Evolutionary conservation across 768 basidiomycete genomes (phyloP).

Genomic region (Rhizopogon salebrosus): DNA sequence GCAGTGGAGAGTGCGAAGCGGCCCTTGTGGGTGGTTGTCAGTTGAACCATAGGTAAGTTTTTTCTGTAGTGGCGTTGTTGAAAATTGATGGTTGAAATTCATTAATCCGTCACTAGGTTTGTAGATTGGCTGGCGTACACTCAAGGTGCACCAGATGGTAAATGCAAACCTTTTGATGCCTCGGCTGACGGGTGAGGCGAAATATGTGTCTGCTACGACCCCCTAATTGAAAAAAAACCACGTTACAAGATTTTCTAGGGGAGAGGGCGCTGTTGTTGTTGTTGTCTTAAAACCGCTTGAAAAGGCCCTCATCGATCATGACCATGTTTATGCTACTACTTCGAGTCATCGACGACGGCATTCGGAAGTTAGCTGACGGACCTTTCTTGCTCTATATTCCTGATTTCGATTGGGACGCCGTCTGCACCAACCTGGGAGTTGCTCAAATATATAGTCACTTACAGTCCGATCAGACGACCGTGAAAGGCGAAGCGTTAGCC

Average conservation of each 20-base stretch:
- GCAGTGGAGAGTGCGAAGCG: slow-evolving; percentile 39
- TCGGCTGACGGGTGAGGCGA: slow-evolving; percentile 35
- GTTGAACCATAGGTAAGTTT: slow-evolving; percentile 33
- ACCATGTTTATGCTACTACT: slow-evolving; percentile 37
- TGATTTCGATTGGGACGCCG: slow-evolving; percentile 25
- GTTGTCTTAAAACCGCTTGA: slow-evolving; percentile 37
- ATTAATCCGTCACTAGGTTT: slow-evolving; percentile 20
- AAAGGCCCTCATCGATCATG: slow-evolving; percentile 32
- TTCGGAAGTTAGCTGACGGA: slow-evolving; percentile 21
- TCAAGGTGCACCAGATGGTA: slow-evolving; percentile 34
- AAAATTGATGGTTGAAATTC: neutral
- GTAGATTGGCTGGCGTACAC: slow-evolving; percentile 33
- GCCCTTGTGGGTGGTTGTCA: slow-evolving; percentile 44
- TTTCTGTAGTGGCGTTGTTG: neutral
- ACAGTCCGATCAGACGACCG: slow-evolving; percentile 4
- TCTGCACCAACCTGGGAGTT: slow-evolving; percentile 18
- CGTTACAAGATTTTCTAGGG: slow-evolving; percentile 29
- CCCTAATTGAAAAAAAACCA: neutral
- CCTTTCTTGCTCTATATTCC: slow-evolving; percentile 27
- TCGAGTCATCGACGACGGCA: slow-evolving; percentile 28
- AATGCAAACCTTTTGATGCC: slow-evolving; percentile 41
- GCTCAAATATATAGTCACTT: slow-evolving; percentile 18
- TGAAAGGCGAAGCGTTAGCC: slow-evolving; percentile 4
- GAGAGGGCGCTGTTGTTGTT: slow-evolving; percentile 32
- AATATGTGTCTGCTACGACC: neutral